Percentiles rank a stretch among this genome's conserved stretches.
phyloP scores from a whole-genome alignment of 2,329 filamentous ascomycete genomes.

The Fusarium marasasianum region DNA sequence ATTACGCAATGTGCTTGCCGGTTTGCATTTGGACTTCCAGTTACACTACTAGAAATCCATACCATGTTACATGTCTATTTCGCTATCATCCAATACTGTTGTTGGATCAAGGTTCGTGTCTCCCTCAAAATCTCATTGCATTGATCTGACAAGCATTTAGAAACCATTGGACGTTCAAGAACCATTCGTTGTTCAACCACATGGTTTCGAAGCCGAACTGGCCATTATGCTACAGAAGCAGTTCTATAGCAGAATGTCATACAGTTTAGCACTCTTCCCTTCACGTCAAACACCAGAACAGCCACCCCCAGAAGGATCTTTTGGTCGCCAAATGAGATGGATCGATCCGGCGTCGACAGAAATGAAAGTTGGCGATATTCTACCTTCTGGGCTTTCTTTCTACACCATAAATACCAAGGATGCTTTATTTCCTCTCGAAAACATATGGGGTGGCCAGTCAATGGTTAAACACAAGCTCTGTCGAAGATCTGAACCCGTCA shows the following conservation, averaged over 20 bases:
- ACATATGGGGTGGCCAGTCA: neutral
- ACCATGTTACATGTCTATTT: neutral
- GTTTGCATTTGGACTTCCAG: neutral
- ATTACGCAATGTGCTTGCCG: neutral
- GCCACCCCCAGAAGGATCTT: neutral
- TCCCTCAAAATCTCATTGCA: accelerated
- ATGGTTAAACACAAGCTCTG: neutral
- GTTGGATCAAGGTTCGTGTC: neutral
- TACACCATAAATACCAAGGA: accelerated
- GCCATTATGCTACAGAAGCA: neutral
- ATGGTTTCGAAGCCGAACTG: neutral
- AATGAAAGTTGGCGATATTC: neutral
- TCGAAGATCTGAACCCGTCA: neutral
- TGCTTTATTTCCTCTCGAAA: accelerated
- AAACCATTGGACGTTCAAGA: neutral
- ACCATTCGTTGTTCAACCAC: neutral
- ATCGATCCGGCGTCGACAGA: accelerated
- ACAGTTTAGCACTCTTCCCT: neutral
- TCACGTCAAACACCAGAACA: accelerated
- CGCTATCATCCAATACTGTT: neutral
- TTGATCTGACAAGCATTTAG: neutral
- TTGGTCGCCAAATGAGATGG: neutral
- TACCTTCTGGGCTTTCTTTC: neutral
- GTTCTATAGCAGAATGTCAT: neutral
- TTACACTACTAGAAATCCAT: neutral